phyloP scores from a whole-genome alignment of 306 rosid species.

The Cajanus cajan region DNA sequence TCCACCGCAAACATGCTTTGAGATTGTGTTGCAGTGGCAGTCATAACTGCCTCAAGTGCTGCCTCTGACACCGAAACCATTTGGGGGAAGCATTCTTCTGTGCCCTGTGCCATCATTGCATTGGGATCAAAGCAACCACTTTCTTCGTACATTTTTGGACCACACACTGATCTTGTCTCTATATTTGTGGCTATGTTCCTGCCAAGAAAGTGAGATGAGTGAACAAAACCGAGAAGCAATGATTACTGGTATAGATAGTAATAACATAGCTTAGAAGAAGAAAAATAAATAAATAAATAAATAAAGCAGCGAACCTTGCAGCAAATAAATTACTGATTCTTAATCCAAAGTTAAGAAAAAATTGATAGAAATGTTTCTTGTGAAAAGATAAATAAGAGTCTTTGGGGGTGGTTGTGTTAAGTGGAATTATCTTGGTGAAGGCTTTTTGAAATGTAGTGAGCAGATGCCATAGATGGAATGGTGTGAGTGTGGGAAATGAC shows the following conservation, averaged over 20 bases:
- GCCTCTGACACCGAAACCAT: slow-evolving; percentile 16
- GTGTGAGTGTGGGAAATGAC: not conserved
- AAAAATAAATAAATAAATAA: too few species aligned
- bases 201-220: not conserved
- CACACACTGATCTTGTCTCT: not conserved
- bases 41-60: not conserved
- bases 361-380: not conserved
- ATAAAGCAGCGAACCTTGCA: not conserved
- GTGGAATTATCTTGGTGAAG: not conserved
- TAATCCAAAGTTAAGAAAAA: not conserved
- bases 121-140: slow-evolving; percentile 28
- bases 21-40: slow-evolving; percentile 15
- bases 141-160: slow-evolving; percentile 31
- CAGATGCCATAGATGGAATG: not conserved
- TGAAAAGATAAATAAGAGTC: not conserved
- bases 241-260: too few species aligned
- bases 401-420: not conserved
- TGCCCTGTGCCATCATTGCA: slow-evolving; percentile 9
- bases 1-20: slow-evolving; percentile 1
- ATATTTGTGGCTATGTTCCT: not conserved
- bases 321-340: not conserved
- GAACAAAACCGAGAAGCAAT: not conserved
- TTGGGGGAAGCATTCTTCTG: slow-evolving; percentile 31
- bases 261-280: not conserved
- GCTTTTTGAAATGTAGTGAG: not conserved